Evolutionary conservation across 1,139 yeast genomes (phyloP), one percentile per base, ranked within the genome.

Genomic region (Suhomyces ambrosiae): DNA sequence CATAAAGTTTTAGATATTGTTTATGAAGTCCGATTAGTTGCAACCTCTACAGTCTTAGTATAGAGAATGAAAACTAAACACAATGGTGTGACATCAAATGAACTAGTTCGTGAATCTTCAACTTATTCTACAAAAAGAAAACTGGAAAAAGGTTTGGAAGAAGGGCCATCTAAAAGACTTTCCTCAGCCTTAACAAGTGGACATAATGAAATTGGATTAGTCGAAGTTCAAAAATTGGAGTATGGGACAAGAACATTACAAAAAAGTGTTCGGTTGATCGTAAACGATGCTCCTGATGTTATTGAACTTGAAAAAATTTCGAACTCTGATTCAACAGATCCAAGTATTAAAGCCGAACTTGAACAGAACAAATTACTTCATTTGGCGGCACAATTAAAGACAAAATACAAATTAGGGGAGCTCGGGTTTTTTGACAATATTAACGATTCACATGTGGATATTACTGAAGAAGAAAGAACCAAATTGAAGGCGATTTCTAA

Each of bases 361-460:
- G 60, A 74, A 17, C 70, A 80, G 41, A 81, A 76, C 44, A 61
- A 63, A 33, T 74, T 82, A 40, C 57, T 86, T 18, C 72, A 71
- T 33, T 58, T 86, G 17, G 87, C 89, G 0, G 66, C 83, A 1
- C 70, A 71, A 41, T 58, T 87, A 43, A 82, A 82, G 52, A 62
- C 81, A 1, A 60, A 79, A 26, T 68, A 82, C 47, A 62, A 69
- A 15, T 48, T 68, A 2, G 76, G 78, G 0, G 60, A 73, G 27
- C 59, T 82, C 11, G 60, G 65, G 5, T 47, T 81, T 2, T 66
- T 83, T 27, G 79, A 80, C 39, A 68, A 71, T 14, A 63, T 76
- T 32, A 50, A 60, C n/a, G 58, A 56, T 13, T 60, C 58, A 23
- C 44, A 48, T 24, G 45, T 58, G 9, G 27, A 29, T 4, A 37